Base-by-base conservation (phyloP, 345 rosid genomes). In the Pelargonium nanum region DNA sequence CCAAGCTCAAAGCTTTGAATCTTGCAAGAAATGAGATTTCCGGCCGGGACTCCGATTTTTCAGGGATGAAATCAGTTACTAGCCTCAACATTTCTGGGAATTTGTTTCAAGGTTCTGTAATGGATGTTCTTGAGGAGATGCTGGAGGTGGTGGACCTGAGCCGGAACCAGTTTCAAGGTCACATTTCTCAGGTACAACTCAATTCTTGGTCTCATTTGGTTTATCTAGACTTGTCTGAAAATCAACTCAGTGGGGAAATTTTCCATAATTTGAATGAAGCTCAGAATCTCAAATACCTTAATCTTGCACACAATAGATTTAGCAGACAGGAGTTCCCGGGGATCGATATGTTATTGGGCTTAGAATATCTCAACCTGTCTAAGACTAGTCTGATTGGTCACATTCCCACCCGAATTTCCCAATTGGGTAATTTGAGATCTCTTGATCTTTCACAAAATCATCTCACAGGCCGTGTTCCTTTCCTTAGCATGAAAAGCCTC, bases 301-400 rank as follows among this genome's bases (percentile, higher is more conserved):
- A 75, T 80, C 84, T 92, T 56, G 98, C 98, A 51, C 75, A 63
- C 70, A 92, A 88, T 68, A 77, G 96, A 70, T 88, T 88, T 70
- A 61, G 59, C 66, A 72, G 73, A 66, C 87, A 78, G 22, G 73
- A 64, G 59, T 83, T 92, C 74, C 96, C 91, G 0, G 62, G 54
- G 64, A 67, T 85, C 19, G 75, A 76, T 62, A 53, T 58, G 74
- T 77, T 82, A 58, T 59, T 52, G 67, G 56, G 78, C 62, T 70
- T 92, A 75, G 86, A 85, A 65, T 77, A 79, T 71, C 91, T 92
- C 24, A 92, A 92, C 77, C 74, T 92, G 78, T 92, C 98, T 5
- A 82, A 68, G 58, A 77, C 87, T 57, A 70, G 79, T 68, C 82
- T 86, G 45, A 59, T 22, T 64, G 98, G 96, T 66, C 76, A 72